Evolutionary conservation across 495 filamentous ascomycete genomes (phyloP), one percentile per base, ranked within the genome.

Genomic region (Daldinia childiae): DNA sequence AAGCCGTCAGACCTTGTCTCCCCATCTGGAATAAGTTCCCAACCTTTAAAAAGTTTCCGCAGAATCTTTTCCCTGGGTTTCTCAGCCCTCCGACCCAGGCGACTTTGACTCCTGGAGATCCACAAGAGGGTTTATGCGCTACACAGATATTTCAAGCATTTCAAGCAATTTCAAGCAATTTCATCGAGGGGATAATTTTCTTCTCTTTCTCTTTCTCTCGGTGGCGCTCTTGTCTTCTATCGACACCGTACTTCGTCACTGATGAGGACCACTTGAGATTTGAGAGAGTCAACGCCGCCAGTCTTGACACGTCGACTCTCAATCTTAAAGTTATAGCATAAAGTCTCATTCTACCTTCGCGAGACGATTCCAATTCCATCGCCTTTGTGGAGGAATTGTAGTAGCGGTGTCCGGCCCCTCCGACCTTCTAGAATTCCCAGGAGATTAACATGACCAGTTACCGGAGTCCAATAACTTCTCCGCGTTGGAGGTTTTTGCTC

Each of bases 391-490:
- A 80, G 73, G 78, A 80, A 74, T 74, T 78, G 77, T 75, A 80
- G 77, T 76, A 80, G 81, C 72, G 79, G 77, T 79, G 71, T 76
- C 73, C 72, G 72, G 69, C 75, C 66, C 68, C 50, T 30, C 73
- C 75, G 61, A 77, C 74, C 67, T 72, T 64, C 69, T 60, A 63
- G 62, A 62, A 74, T 66, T 62, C 67, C 64, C 69, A 77, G 69
- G 70, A 79, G 73, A 81, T 75, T 86, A 87, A 87, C 85, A 87
- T 87, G 85, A 86, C 81, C 79, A 81, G 81, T 82, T 82, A 83
- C 80, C 82, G 78, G 79, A 79, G 79, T 65, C 80, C 80, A 72
- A 77, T 84, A 78, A 79, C 76, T 77, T 86, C 83, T 85, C 85
- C 84, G 80, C 78, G 80, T 74, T 83, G 85, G 85, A 87, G 85